These are phyloP conservation scores for Mucor ambiguus DNA, from an alignment of 371 early-diverging fungal genomes.

Conservation along the genomic window DNA sequence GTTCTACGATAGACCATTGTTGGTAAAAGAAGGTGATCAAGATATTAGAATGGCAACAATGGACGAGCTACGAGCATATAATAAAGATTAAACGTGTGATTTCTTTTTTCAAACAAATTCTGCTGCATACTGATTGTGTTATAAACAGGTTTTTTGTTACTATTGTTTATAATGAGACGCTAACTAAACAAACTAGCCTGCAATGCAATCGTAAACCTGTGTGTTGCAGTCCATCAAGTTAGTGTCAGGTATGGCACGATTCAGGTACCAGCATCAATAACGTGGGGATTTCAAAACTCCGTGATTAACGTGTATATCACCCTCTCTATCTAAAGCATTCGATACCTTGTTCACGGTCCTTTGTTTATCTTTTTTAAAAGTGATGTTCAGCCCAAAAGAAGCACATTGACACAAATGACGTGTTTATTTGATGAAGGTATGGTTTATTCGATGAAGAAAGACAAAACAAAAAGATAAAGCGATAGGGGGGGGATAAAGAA, in stretches of 20 bases:
- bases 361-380: background rate
- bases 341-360: background rate
- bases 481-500: background rate
- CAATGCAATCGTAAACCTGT: background rate
- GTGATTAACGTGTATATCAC: background rate
- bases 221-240: background rate
- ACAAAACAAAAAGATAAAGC: background rate
- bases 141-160: background rate
- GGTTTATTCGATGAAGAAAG: background rate
- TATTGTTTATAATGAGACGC: background rate
- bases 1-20: slow-evolving; percentile 13
- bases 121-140: background rate
- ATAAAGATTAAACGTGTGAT: background rate
- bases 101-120: too few relatives aligned
- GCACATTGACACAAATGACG: background rate
- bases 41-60: slow-evolving; percentile 15
- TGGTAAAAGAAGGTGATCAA: slow-evolving; percentile 15
- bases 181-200: background rate
- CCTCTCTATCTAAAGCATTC: background rate
- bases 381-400: background rate
- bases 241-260: background rate
- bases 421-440: background rate
- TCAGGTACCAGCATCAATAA: background rate
- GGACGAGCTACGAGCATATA: slow-evolving; percentile 11
- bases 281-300: background rate